phyloP scores from a whole-genome alignment of 208 protist genomes.

The Acanthamoeba healyi region DNA sequence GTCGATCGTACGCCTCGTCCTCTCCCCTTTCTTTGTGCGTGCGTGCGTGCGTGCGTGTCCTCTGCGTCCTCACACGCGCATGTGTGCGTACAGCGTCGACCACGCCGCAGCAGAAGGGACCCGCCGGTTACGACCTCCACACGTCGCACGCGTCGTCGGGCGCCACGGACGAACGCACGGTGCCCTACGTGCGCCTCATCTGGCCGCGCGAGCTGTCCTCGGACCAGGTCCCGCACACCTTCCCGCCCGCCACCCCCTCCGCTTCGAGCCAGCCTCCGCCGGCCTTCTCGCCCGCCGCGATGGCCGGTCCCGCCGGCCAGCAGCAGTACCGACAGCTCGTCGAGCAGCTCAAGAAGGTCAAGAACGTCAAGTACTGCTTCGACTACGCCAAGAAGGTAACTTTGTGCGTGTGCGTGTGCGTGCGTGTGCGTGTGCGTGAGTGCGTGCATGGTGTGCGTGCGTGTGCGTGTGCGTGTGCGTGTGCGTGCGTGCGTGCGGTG shows the following conservation, averaged over 20 bases:
- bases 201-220: constrained; percentile 40
- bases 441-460: no score
- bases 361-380: constrained; percentile 61
- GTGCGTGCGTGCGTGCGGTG: not conserved
- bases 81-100: not conserved
- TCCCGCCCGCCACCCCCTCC: not conserved
- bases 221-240: constrained; percentile 44
- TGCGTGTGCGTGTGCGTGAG: not conserved
- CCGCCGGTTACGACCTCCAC: constrained; percentile 20
- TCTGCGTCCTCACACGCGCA: not conserved
- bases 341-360: constrained; percentile 19
- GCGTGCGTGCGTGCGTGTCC: not conserved
- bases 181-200: constrained; percentile 46
- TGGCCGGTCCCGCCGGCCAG: not conserved
- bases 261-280: not conserved
- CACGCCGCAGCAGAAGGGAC: no score
- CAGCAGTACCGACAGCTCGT: not conserved
- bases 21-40: not conserved
- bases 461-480: not conserved
- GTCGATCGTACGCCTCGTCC: not conserved
- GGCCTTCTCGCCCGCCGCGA: not conserved
- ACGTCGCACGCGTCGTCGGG: constrained; percentile 15
- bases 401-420: not conserved
- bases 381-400: constrained; percentile 21
- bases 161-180: constrained; percentile 14